Conservation (phyloP, 306 rosid genomes). For the Cucumis melo region DNA sequence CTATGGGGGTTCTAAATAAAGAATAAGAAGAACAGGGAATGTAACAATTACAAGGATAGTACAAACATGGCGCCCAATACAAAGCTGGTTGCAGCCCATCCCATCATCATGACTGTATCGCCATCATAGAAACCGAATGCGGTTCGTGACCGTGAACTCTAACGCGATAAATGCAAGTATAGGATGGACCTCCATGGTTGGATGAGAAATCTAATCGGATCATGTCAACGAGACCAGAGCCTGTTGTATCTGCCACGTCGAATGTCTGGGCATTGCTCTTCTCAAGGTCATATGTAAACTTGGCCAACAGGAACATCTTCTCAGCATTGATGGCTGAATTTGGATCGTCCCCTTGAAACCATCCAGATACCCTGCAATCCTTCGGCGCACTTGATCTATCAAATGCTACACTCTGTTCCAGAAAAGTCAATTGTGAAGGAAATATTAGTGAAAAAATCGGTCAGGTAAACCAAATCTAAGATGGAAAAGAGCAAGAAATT, state of each 20-base stretch:
- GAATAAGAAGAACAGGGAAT: slow-evolving; percentile 5
- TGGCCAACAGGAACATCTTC: slow-evolving; percentile 39
- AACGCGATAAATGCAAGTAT: slow-evolving; percentile 88
- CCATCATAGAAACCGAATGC: slow-evolving; percentile 42
- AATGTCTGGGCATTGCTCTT: slow-evolving; percentile 94
- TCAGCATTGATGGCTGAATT: slow-evolving; percentile 22
- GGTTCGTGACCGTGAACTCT: slow-evolving; percentile 83
- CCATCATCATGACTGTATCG: slow-evolving; percentile 25
- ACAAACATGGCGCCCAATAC: not conserved
- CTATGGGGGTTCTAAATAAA: slow-evolving; percentile 20
- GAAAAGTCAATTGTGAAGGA: not conserved
- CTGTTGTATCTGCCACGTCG: slow-evolving; percentile 30
- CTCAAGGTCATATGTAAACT: slow-evolving; percentile 71
- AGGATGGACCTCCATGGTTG: slow-evolving; percentile 79
- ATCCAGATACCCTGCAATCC: slow-evolving; percentile 80
- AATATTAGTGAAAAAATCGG: not conserved
- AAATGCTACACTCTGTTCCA: slow-evolving; percentile 70
- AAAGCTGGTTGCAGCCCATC: not conserved
- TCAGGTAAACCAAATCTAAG: not conserved
- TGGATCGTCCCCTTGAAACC: slow-evolving; percentile 42
- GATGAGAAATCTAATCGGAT: slow-evolving; percentile 76
- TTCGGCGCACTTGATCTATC: slow-evolving; percentile 86
- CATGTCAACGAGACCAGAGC: slow-evolving; percentile 36
- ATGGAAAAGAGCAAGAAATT: not conserved
- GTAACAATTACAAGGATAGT: slow-evolving; percentile 14